These are phyloP conservation scores for Artomyces pyxidatus DNA, from an alignment of 768 basidiomycete species.

Conservation along the genomic window DNA sequence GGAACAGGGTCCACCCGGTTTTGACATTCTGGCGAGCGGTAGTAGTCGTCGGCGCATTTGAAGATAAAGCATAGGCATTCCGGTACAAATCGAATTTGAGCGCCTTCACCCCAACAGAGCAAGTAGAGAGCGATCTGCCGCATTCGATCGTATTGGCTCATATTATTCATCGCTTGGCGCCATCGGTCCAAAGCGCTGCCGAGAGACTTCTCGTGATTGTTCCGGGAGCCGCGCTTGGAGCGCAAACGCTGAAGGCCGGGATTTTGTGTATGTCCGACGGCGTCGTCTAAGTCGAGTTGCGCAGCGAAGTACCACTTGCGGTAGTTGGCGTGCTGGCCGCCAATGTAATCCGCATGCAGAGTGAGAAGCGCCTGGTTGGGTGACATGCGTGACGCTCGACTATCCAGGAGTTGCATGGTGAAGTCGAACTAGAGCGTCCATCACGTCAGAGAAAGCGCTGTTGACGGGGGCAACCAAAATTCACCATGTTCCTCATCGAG, in stretches of 20 bases:
- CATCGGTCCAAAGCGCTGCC: conserved; percentile 85
- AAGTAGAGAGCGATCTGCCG: conserved; percentile 94
- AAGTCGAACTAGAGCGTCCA: conserved; percentile 74
- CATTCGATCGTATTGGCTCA: conserved; percentile 96
- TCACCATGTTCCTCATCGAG: conserved; percentile 91
- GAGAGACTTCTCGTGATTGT: conserved; percentile 56
- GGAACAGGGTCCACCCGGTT: conserved; percentile 85
- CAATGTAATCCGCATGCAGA: conserved; percentile 97
- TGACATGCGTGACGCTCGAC: conserved; percentile 93
- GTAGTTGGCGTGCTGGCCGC: conserved; percentile 97
- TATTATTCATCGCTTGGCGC: conserved; percentile 97
- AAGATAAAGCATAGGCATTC: conserved; percentile 99
- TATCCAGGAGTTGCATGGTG: conserved; percentile 95
- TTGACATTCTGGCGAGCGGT: conserved; percentile 97
- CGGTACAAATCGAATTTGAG: conserved; percentile 93
- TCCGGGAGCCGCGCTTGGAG: conserved; percentile 49
- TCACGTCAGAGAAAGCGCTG: conserved; percentile 3
- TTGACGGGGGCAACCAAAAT: conserved; percentile 3
- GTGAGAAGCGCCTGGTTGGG: conserved; percentile 93
- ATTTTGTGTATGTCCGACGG: conserved; percentile 87
- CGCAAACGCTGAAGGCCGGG: conserved; percentile 82
- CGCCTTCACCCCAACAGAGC: conserved; percentile 96
- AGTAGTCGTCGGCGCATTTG: conserved; percentile 99
- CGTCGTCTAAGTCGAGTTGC: conserved; percentile 97
- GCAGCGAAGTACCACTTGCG: conserved; percentile 99